Evolutionary conservation across 2,329 filamentous ascomycete species (phyloP), one percentile per base, ranked within the genome.

Genomic region (Chrysosphaeria jannelii): DNA sequence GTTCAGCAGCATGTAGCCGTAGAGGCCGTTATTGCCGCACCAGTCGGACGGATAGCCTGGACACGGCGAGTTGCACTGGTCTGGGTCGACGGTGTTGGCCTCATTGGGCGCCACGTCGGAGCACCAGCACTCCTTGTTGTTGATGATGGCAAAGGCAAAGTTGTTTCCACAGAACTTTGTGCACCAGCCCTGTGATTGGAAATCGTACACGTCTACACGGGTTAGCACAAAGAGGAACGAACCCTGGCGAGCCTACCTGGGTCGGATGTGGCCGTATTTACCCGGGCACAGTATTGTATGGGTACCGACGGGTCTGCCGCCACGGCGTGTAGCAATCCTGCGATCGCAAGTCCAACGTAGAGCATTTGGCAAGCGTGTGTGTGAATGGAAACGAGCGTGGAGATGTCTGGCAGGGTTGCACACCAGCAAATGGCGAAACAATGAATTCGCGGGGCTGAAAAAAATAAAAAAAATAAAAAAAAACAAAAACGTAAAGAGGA

Each of bases 171-270:
- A 81, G 23, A 51, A 51, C 23, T 57, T 45, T 23, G 49, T 44
- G 38, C 72, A 81, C 8, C 63, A 51, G 14, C 70, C 70, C 33
- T 74, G 63, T 11, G 68, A 70, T 39, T 76, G 67, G 29, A 43
- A 67, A 31, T 51, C 53, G 29, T 50, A 56, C 15, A 39, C 36
- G 31, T 59, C 60, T 65, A 28, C 25, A 13, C 8, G 22, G 13
- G 6, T 22, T 3, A 11, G 9, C 20, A 10, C 11, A 13, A 9
- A n/a, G n/a, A n/a, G n/a, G n/a, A n/a, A n/a, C n/a, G n/a, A n/a
- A n/a, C n/a, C n/a, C n/a, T n/a, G n/a, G n/a, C n/a, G n/a, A n/a
- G n/a, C n/a, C n/a, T n/a, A 53, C 51, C 48, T n/a, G 36, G 37
- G 25, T 27, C 22, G 14, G 40, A 46, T 9, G 37, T 35, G 10